These are phyloP conservation scores for Barnettozyma wickerhamii DNA, from an alignment of 805 yeast genomes.

Conservation along the genomic window DNA sequence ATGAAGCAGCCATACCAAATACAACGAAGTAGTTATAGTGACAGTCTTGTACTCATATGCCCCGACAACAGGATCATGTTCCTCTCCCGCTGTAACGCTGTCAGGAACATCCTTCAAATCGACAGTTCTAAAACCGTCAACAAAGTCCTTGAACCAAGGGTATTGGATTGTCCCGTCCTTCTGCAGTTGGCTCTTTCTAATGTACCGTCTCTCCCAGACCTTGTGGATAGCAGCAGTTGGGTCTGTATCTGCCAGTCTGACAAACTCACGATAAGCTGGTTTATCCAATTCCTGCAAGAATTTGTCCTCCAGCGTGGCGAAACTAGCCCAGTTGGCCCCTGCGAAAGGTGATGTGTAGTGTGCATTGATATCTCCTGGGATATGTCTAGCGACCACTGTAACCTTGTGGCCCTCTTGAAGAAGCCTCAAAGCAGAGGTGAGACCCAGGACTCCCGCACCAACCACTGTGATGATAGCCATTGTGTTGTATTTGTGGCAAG, in stretches of 20 bases:
- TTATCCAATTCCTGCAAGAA: constrained; percentile 40
- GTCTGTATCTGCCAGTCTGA: constrained; percentile 39
- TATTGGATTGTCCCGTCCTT: constrained; percentile 12
- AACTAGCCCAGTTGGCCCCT: constrained; percentile 69
- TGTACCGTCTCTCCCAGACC: constrained; percentile 18
- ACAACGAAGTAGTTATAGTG: constrained; percentile 55
- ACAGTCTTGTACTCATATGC: constrained; percentile 52
- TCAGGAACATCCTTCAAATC: constrained; percentile 27
- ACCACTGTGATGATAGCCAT: constrained; percentile 3
- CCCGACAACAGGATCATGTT: constrained; percentile 25
- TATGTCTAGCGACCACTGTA: constrained; percentile 37
- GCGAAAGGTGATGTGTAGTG: constrained; percentile 65
- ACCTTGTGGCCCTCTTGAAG: constrained; percentile 38
- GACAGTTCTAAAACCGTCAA: constrained; percentile 36
- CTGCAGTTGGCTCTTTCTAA: constrained; percentile 12
- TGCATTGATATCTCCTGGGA: constrained; percentile 54
- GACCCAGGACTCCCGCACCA: constrained; percentile 51
- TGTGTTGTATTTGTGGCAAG: neutral
- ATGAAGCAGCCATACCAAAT: constrained; percentile 47
- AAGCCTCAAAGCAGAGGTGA: constrained; percentile 45
- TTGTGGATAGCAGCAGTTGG: constrained; percentile 46
- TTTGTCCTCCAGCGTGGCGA: constrained; percentile 40
- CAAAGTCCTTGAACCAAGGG: constrained; percentile 49
- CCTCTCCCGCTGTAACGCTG: constrained; percentile 4
- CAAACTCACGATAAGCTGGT: constrained; percentile 43